A percentile compares a stretch with the other conserved stretches of the same genome.
Conservation (phyloP, 2,329 filamentous ascomycete species). For the Dendrostoma leiphaemia region DNA sequence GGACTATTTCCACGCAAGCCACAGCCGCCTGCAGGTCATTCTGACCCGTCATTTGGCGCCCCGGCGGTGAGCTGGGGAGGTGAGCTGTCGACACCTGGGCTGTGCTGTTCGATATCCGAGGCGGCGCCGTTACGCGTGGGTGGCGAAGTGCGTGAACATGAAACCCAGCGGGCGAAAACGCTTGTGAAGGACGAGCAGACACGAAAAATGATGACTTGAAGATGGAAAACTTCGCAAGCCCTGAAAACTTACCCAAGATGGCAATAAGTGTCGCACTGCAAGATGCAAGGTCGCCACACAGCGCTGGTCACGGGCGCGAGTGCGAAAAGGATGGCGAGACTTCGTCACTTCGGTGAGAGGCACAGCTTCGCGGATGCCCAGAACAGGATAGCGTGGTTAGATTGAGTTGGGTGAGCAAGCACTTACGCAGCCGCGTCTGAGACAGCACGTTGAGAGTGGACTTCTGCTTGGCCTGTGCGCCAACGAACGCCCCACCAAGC, state of each 20-base stretch:
- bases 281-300: too few species aligned
- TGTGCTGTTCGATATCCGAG: not conserved
- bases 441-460: not conserved
- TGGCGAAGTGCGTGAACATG: not conserved
- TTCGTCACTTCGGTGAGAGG: not conserved
- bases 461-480: not conserved
- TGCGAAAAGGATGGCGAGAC: too few species aligned
- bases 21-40: constrained; percentile 7
- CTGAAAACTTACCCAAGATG: too few species aligned
- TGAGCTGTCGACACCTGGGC: not conserved
- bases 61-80: not conserved
- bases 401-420: not conserved
- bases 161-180: not conserved
- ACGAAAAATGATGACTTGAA: not conserved
- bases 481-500: not conserved
- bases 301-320: too few species aligned
- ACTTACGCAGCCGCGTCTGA: not conserved
- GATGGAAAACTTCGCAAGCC: too few species aligned
- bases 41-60: constrained; percentile 13
- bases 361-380: too few species aligned
- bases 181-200: not conserved
- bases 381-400: not conserved
- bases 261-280: too few species aligned
- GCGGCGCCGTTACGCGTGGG: not conserved
- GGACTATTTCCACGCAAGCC: constrained; percentile 11